Conservation (phyloP, 1,139 yeast genomes). For the Yamadazyma atlantica region DNA sequence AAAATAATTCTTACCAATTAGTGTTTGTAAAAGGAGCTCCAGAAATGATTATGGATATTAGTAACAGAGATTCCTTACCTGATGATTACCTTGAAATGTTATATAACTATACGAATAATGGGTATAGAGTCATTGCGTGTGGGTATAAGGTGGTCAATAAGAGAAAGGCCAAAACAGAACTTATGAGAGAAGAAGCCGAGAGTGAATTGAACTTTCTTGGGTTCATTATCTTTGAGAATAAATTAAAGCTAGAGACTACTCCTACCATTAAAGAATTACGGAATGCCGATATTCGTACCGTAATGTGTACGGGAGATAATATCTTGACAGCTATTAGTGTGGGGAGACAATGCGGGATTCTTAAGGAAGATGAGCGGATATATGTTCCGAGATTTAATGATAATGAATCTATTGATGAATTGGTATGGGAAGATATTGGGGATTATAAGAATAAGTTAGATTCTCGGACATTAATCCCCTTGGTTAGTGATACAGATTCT, state of each 20-base stretch:
- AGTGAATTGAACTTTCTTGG: slow-evolving; percentile 72
- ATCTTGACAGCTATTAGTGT: slow-evolving; percentile 93
- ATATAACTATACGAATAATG: slow-evolving; percentile 85
- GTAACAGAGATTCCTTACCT: slow-evolving; percentile 72
- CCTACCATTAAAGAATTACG: slow-evolving; percentile 58
- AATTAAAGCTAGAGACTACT: slow-evolving; percentile 69
- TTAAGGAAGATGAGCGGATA: slow-evolving; percentile 48
- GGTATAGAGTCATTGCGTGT: slow-evolving; percentile 93
- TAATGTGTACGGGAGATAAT: slow-evolving; percentile 98
- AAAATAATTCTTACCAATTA: slow-evolving; percentile 30
- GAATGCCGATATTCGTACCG: slow-evolving; percentile 71
- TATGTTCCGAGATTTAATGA: slow-evolving; percentile 66
- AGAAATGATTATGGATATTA: slow-evolving; percentile 83
- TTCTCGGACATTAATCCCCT: slow-evolving; percentile 58
- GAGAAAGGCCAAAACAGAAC: slow-evolving; percentile 15
- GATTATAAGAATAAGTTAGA: slow-evolving; percentile 57
- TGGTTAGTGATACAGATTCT: slow-evolving; percentile 13
- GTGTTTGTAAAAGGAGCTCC: slow-evolving; percentile 96
- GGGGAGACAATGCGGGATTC: slow-evolving; percentile 76
- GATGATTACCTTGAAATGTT: slow-evolving; percentile 68
- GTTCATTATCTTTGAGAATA: slow-evolving; percentile 88
- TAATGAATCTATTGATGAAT: slow-evolving; percentile 30
- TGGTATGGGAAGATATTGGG: slow-evolving; percentile 67
- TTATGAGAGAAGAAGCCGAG: slow-evolving; percentile 63
- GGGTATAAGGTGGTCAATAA: slow-evolving; percentile 55